These are phyloP conservation scores for Basidiobolus meristosporus DNA, from an alignment of 371 early-diverging fungal species.

Conservation along the genomic window DNA sequence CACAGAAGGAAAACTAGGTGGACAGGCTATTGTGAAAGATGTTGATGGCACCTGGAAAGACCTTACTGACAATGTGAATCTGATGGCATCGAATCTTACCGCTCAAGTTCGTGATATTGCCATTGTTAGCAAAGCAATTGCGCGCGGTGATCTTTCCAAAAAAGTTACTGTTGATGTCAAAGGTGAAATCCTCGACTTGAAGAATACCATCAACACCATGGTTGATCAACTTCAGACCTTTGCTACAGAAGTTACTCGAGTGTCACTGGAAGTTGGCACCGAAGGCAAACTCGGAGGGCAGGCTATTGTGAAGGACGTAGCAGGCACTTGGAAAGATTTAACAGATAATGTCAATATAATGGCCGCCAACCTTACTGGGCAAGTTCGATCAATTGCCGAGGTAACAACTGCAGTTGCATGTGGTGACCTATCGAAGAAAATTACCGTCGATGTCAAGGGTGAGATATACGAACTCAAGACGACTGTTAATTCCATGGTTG, in stretches of 20 bases:
- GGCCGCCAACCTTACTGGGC: conserved; percentile 27
- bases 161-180: conserved; percentile 28
- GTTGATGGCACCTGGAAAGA: too few relatives aligned
- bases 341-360: conserved; percentile 31
- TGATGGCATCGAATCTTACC: conserved; percentile 17
- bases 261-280: too few relatives aligned
- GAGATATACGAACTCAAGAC: too few relatives aligned
- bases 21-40: too few relatives aligned
- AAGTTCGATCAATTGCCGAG: conserved; percentile 27
- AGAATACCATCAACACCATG: conserved; percentile 34
- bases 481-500: too few relatives aligned
- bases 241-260: conserved; percentile 23
- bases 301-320: conserved; percentile 20
- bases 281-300: conserved; percentile 27
- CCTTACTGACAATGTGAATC: conserved; percentile 33
- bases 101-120: conserved; percentile 13
- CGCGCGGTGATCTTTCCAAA: conserved; percentile 21
- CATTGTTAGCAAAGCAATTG: conserved; percentile 22
- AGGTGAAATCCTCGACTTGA: conserved; percentile 20
- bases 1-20: too few relatives aligned
- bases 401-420: conserved; percentile 29
- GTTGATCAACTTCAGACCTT: conserved; percentile 29
- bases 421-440: conserved; percentile 20
- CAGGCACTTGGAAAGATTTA: conserved; percentile 26
- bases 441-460: too few relatives aligned